phyloP scores from a whole-genome alignment of 208 protist species.

The Naegleria lovaniensis region DNA sequence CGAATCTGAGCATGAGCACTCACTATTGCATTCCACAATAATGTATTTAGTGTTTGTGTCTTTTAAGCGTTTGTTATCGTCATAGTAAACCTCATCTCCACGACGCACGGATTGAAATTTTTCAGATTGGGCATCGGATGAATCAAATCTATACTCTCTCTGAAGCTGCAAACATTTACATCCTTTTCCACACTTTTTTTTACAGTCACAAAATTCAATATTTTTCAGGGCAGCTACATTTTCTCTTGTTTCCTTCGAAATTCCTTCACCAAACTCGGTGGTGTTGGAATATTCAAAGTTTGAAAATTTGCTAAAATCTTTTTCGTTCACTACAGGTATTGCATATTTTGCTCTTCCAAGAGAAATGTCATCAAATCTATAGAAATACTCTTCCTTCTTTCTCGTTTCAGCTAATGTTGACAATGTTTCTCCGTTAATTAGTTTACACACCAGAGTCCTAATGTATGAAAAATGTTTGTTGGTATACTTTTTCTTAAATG shows the following conservation, averaged over 20 bases:
- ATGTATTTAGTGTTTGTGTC: not conserved
- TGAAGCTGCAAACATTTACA: not conserved
- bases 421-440: not conserved
- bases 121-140: not conserved
- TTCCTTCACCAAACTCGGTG: not conserved
- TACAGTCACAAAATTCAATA: not conserved
- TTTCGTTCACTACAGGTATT: not conserved
- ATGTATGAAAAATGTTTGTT: not conserved
- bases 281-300: not conserved
- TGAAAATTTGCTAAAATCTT: not conserved
- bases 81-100: not conserved
- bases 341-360: not conserved
- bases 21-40: conserved; percentile 2
- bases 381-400: not conserved
- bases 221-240: not conserved
- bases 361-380: conserved; percentile 5
- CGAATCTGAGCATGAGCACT: not conserved
- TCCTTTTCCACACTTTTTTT: not conserved
- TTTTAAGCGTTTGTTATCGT: not conserved
- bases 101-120: not conserved
- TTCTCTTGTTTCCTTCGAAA: not conserved
- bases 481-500: not conserved
- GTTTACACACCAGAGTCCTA: not conserved
- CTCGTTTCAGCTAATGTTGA: not conserved
- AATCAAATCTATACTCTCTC: not conserved